Base-by-base conservation (phyloP, 1,284 basidiomycete genomes). In the Rhodotorula mucilaginosa region DNA sequence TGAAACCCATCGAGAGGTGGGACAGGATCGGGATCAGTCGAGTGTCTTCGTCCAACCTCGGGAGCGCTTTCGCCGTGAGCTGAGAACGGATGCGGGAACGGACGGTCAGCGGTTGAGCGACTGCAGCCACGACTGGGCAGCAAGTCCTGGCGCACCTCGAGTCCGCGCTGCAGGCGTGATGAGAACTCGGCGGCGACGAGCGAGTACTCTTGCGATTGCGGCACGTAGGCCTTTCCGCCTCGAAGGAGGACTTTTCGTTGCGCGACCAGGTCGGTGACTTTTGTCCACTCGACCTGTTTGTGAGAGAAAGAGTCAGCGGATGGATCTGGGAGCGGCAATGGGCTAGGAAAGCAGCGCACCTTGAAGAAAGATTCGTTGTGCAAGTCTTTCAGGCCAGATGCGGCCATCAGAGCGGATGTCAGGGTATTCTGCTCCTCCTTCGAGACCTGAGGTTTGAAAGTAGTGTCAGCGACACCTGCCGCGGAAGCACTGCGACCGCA, bases 11-110 rank as follows among this genome's bases (percentile, higher is more conserved):
- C 13, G 93, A 96, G 21, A 99, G 86, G 80, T 98, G 95, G 74
- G 91, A 87, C 7, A 99, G 87, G 61, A 99, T 88, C 29, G 96
- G 96, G 23, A 94, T 82, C 6, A 99, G 84, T 49, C 97, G 90
- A 52, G 90, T 91, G 80, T 99, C 97, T 81, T 98, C 96, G 78
- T 99, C 96, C 65, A 99, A 84, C n/a, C 93, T 87, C 1, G 95
- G 95, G 7, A 99, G 85, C 34, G 89, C 88, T 80, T 90, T 91
- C 16, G 95, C 89, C 16, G 96, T 98, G 75, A 88, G 80, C 92
- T 94, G 75, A n/a, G 15, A 12, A 34, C 52, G 23, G n/a, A n/a
- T 0, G n/a, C 7, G 5, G 12, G 4, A 23, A 21, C 16, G 58
- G 10, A 44, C 46, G 63, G 44, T 12, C 0, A 31, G 16, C 12